Conservation (phyloP, 2,329 filamentous ascomycete species). For the Fusarium newnesense region DNA sequence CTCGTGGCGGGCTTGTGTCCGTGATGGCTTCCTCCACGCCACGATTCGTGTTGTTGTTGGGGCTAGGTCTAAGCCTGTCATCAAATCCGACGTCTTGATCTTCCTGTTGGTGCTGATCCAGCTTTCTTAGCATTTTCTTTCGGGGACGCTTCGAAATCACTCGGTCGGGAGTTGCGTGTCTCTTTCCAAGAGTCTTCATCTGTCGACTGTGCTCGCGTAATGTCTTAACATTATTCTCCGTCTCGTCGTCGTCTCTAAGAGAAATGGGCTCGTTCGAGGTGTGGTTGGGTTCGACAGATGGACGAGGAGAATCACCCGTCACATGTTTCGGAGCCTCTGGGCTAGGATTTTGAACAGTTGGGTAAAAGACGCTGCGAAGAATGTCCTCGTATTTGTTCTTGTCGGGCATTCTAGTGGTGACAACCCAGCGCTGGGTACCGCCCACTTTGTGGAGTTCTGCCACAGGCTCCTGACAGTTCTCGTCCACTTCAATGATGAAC, state of each 20-base stretch:
- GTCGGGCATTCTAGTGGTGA: rapidly evolving
- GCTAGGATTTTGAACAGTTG: rapidly evolving
- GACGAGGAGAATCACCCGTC: rapidly evolving
- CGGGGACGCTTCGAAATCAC: rapidly evolving
- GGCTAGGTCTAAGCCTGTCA: too few relatives aligned
- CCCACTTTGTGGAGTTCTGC: rapidly evolving
- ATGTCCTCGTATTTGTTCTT: background rate
- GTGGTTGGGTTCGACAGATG: background rate
- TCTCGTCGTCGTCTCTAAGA: rapidly evolving
- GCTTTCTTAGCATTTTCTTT: background rate
- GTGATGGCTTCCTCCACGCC: too few relatives aligned
- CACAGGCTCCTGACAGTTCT: rapidly evolving
- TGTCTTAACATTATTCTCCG: rapidly evolving
- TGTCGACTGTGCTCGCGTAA: background rate
- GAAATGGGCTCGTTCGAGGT: rapidly evolving
- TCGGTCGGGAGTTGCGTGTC: rapidly evolving
- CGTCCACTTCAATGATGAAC: background rate
- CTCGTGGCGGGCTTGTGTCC: rapidly evolving
- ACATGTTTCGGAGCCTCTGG: rapidly evolving
- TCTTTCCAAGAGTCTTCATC: rapidly evolving
- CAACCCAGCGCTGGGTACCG: rapidly evolving
- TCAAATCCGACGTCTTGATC: rapidly evolving
- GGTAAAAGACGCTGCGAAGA: rapidly evolving
- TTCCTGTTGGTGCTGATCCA: background rate
- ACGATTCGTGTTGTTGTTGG: too few relatives aligned